These are phyloP conservation scores for Pseudogymnoascus verrucosus DNA, from an alignment of 2,329 filamentous ascomycete genomes.

Conservation along the genomic window DNA sequence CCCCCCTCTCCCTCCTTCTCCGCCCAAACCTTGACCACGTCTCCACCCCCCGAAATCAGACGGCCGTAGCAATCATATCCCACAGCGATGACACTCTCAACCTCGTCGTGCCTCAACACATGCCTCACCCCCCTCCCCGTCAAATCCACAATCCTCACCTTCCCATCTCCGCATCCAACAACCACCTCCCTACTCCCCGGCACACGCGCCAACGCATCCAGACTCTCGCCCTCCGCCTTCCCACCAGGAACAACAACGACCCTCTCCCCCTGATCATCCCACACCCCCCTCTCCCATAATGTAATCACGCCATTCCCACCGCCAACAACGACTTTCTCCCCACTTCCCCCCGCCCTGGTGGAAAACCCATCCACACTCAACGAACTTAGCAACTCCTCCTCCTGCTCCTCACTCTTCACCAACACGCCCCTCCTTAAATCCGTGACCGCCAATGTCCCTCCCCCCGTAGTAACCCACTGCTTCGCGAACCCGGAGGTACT, in stretches of 20 bases:
- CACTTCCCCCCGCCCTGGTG: slow-evolving; percentile 53
- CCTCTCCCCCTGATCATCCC: slow-evolving; percentile 91
- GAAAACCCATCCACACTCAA: slow-evolving; percentile 69
- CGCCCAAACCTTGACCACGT: slow-evolving; percentile 82
- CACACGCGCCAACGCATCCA: slow-evolving; percentile 69
- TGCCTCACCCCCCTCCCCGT: slow-evolving; percentile 62
- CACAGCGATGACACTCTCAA: slow-evolving; percentile 76
- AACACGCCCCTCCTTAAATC: slow-evolving; percentile 82
- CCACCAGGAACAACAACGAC: slow-evolving; percentile 63
- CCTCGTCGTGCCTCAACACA: slow-evolving; percentile 63
- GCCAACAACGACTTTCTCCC: slow-evolving; percentile 68
- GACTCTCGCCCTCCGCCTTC: slow-evolving; percentile 59
- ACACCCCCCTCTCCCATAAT: slow-evolving; percentile 87
- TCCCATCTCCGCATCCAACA: slow-evolving; percentile 75
- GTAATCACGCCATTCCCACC: slow-evolving; percentile 74
- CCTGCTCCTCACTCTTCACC: slow-evolving; percentile 86
- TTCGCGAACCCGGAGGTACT: slow-evolving; percentile 86
- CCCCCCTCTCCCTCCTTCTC: slow-evolving; percentile 43
- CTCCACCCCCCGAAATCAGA: slow-evolving; percentile 83
- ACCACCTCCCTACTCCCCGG: slow-evolving; percentile 69
- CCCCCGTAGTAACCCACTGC: slow-evolving; percentile 91
- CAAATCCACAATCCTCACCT: slow-evolving; percentile 68
- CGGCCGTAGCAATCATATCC: slow-evolving; percentile 79
- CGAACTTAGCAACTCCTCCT: slow-evolving; percentile 82
- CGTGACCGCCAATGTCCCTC: slow-evolving; percentile 81